Evolutionary conservation across 139 green algal species (phyloP), one percentile per base, ranked within the genome.

Genomic region (Tetradesmus obliquus): DNA sequence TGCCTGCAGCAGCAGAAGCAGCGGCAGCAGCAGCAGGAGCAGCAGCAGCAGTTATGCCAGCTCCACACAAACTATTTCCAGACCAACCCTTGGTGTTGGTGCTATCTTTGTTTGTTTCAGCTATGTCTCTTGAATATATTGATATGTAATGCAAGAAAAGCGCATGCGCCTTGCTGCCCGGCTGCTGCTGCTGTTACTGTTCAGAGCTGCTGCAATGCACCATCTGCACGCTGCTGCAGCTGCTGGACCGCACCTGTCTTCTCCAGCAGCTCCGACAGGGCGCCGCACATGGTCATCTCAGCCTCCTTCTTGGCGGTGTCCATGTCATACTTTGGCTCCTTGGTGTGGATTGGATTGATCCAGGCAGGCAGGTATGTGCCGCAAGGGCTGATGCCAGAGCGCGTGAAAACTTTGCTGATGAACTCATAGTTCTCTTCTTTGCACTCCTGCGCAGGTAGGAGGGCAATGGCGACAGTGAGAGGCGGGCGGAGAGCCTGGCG

Each of bases 201-300:
- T 79, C 74, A 9, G 7, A 19, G 74, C n/a, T 82, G 74, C 22
- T 82, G n/a, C 74, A 51, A 10, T 82, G n/a, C n/a, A 71, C 10
- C 22, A 32, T 53, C 72, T 81, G 5, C 12, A 13, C 72, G 20
- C 53, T 24, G 17, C 17, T 66, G 12, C 82, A 87, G 80, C 80
- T 57, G 80, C 10, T 9, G 3, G 53, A 2, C 5, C 86, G 17
- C 51, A 90, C 94, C 94, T 76, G 94, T 96, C 19, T 91, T 92
- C 32, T 94, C 82, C n/a, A 96, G 87, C 85, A 96, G 86, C 7
- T 94, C 92, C 3, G 72, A 55, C 51, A 94, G 15, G 2, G 79
- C 86, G 0, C 90, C 90, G 13, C 96, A 97, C 90, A 98, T 96
- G n/a, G 96, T 95, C 93, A 96, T 95, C 91, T 97, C 95, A 8